Evolutionary conservation across 257 asterid genomes (phyloP), one percentile per base, ranked within the genome.

Genomic region (Ajuga chamaepitys): DNA sequence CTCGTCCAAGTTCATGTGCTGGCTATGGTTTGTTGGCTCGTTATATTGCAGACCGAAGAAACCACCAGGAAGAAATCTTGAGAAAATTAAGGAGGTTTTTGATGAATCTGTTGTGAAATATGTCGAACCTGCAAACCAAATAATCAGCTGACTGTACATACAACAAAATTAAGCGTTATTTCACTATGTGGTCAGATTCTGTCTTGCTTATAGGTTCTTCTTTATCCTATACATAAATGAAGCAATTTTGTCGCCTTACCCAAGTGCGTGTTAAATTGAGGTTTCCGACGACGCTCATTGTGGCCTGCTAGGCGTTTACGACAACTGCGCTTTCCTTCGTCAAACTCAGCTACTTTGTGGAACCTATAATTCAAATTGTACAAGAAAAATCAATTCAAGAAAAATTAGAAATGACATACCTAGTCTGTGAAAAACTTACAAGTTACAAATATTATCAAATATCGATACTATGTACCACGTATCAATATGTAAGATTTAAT

Each of bases 261-360:
- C 11, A 77, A 75, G 74, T 59, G 78, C 72, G 81, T 2, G 64
- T 76, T 75, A 11, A 82, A 63, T 12, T 79, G 89, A 76, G 89
- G 88, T 77, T 83, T 87, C 63, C 95, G 68, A 11, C 95, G 68
- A 2, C 95, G 84, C 64, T 81, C 73, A 20, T 87, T 87, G 74
- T 87, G 95, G 56, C 90, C 90, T 11, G 88, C 90, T 0, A 87
- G 85, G 70, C 95, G 85, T 64, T 83, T 81, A 32, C 95, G 86
- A 62, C 95, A 87, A 44, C 93, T 87, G 6, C 95, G 87, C 58
- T 87, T 87, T 38, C 81, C 85, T 56, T 82, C 86, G 61, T 87
- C 93, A 50, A 87, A 87, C 79, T 83, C 88, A 4, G 80, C 75
- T 35, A 85, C 74, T 57, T 75, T 20, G 58, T 87, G 95, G 80